These are phyloP conservation scores for Yamadazyma endophytica DNA, from an alignment of 805 yeast genomes.

Conservation along the genomic window DNA sequence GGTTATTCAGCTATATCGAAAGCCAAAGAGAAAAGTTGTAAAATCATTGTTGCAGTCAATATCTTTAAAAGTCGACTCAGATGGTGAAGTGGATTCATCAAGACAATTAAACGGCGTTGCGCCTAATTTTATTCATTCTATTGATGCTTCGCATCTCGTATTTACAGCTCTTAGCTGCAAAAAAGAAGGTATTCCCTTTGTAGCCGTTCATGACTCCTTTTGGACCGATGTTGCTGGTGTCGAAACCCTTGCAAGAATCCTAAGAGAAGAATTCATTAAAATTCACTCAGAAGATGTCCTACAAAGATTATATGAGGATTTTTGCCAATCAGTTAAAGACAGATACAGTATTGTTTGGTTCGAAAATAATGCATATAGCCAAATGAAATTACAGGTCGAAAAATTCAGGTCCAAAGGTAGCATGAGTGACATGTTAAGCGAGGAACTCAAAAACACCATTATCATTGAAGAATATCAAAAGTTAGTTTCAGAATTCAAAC, in stretches of 20 bases:
- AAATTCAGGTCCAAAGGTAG: background rate
- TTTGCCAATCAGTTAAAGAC: conserved; percentile 17
- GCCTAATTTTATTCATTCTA: conserved; percentile 41
- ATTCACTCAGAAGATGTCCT: conserved; percentile 26
- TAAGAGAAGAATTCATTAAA: conserved; percentile 33
- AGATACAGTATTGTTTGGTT: conserved; percentile 34
- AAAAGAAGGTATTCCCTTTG: conserved; percentile 21
- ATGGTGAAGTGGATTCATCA: conserved; percentile 1
- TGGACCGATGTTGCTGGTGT: conserved; percentile 39
- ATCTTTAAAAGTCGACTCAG: background rate
- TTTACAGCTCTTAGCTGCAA: conserved; percentile 29
- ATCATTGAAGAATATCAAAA: conserved; percentile 1
- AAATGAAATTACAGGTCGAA: background rate
- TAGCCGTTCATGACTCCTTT: conserved; percentile 40
- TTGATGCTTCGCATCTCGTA: conserved; percentile 37
- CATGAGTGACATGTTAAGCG: conserved; percentile 6
- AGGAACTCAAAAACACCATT: conserved; percentile 9
- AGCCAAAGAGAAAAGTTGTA: conserved; percentile 9
- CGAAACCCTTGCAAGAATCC: conserved; percentile 17
- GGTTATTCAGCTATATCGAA: conserved; percentile 32
- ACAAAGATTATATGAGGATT: conserved; percentile 21
- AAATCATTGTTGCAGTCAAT: conserved; percentile 20
- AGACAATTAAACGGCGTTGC: conserved; percentile 37
- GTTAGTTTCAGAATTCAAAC: conserved; percentile 18
- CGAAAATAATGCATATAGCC: conserved; percentile 8